Evolutionary conservation across 2,329 filamentous ascomycete genomes (phyloP), one percentile per base, ranked within the genome.

Genomic region (Orbilia blumenaviensis): DNA sequence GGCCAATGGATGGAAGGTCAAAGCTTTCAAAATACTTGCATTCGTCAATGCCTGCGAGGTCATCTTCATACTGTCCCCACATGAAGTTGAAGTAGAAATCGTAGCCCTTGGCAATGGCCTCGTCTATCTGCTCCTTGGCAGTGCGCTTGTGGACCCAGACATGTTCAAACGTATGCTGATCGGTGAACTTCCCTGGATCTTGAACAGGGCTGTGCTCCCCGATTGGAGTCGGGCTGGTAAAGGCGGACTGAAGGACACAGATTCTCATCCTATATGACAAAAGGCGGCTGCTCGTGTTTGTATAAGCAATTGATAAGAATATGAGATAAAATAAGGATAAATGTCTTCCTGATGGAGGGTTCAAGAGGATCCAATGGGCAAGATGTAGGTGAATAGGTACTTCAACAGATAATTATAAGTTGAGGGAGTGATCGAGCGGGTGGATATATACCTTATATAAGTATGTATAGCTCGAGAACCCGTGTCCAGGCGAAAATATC

Each of bases 31-130:
- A 42, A n/a, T 66, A 66, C 27, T 54, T 66, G 44, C 44, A 52
- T 7, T 44, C 62, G 2, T 66, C 62, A 14, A 66, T 54, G 6
- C 62, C 62, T 9, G 62, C 62, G 6, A 66, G 7, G 16, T 46
- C n/a, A n/a, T 66, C 62, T 42, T 66, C 62, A 16, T 38, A 46
- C 46, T 66, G 62, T 6, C 62, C 62, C 62, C 62, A 66, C 46
- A 66, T 52, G 23, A 56, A 52, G 12, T 66, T 66, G 29, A 66
- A 54, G 21, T 66, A 66, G 23, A 66, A 56, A 14, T 66, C 62
- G 23, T 54, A 56, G n/a, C 46, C 46, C 21, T 25, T 34, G 12
- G 62, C 46, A 34, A 66, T 38, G 21, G 25, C 36, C 3, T 38
- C 41, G n/a, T 66, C 62, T 54, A 66, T 66, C 16, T 66, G 44